Base-by-base conservation (phyloP, 495 filamentous ascomycete genomes). In the Xylaria curta region DNA sequence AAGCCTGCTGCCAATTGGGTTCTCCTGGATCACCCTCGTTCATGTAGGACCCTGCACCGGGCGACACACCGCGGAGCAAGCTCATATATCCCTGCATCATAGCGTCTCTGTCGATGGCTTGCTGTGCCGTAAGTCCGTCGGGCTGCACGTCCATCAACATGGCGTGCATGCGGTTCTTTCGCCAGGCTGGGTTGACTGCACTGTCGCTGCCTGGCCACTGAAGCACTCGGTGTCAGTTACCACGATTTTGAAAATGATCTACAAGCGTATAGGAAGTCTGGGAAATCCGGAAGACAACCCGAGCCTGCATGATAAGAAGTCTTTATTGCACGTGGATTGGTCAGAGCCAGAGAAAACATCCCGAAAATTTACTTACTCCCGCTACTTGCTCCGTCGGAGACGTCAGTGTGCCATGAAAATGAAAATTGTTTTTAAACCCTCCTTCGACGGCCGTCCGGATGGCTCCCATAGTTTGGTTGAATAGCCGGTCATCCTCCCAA, bases 181-280 rank as follows among this genome's bases (percentile, higher is more conserved):
- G 82, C 83, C 85, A 89, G 8, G 88, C 88, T 0, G 87, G 88
- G 77, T 87, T 87, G 5, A 87, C 85, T 1, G 86, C 80, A 72
- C 78, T 85, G 10, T 82, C 76, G 28, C 77, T 70, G 53, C 82
- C 84, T 1, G 84, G 80, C 68, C 76, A 81, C 4, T 67, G 65
- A 4, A 67, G 19, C 33, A 38, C 21, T 56, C 21, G 5, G 2
- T 7, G 36, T 67, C 6, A 67, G 49, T 38, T 26, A 40, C 33
- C 26, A 24, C 7, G 2, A 66, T 51, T 21, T 12, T 10, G 15
- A n/a, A 1, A 5, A 19, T 46, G 40, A 38, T n/a, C 5, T 7
- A 0, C 33, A 28, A n/a, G 15, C 2, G 36, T 38, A 3, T 7
- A 19, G 13, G 17, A 19, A 60, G n/a, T 21, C 6, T 21, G 46